Conservation (phyloP, 345 rosid species). For the Arabis hirsuta region DNA sequence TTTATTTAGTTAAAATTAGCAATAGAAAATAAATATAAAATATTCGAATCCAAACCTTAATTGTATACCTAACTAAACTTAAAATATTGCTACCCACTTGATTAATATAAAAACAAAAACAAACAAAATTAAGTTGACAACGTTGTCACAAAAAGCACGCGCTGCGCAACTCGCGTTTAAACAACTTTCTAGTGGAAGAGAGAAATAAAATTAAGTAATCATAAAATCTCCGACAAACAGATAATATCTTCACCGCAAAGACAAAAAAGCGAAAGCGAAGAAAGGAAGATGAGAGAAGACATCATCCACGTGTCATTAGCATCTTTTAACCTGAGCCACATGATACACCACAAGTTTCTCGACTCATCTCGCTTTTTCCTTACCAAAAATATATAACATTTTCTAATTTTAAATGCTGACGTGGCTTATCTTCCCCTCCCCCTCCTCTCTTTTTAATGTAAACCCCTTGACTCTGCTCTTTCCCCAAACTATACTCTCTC, state of each 20-base stretch:
- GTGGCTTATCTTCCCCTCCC: conserved; percentile 51
- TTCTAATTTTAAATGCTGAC: conserved; percentile 47
- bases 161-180: conserved; percentile 29
- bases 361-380: conserved; percentile 41
- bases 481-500: conserved; percentile 13
- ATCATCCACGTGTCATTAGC: conserved; percentile 34
- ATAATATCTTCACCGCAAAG: conserved; percentile 45
- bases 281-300: conserved; percentile 23
- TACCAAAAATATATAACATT: too few species aligned
- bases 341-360: conserved; percentile 53
- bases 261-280: conserved; percentile 42
- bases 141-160: conserved; percentile 36
- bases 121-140: neutral
- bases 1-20: too few species aligned
- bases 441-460: conserved; percentile 37
- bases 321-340: conserved; percentile 68
- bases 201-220: neutral
- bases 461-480: conserved; percentile 18
- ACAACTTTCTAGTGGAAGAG: neutral
- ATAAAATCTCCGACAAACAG: conserved; percentile 41
- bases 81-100: neutral
- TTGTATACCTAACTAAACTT: neutral
- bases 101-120: conserved; percentile 2
- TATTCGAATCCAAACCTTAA: neutral
- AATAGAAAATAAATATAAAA: too few species aligned